phyloP scores from a whole-genome alignment of 495 filamentous ascomycete genomes.

The Xylaria acuta region DNA sequence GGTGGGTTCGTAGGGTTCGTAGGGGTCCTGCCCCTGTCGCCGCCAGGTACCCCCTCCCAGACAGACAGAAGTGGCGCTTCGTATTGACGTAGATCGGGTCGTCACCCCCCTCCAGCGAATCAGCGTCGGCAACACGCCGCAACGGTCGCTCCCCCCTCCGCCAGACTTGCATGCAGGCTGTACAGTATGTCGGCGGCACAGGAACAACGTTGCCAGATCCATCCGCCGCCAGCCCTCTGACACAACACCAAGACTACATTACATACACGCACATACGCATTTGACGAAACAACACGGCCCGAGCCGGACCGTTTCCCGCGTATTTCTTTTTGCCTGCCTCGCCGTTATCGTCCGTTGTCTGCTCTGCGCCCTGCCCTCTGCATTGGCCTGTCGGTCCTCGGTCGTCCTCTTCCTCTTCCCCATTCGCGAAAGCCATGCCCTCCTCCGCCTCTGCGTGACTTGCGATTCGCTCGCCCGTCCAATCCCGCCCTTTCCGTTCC shows the following conservation, averaged over 20 bases:
- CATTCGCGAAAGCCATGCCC: constrained; percentile 24
- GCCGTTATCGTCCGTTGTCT: neutral
- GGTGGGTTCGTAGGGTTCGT: neutral
- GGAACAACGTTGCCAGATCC: neutral
- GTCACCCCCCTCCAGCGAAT: constrained; percentile 10
- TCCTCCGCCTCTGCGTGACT: constrained; percentile 16
- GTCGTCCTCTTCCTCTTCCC: neutral
- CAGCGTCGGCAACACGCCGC: neutral
- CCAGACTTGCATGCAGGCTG: constrained; percentile 2
- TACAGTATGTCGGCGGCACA: neutral
- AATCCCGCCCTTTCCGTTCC: neutral
- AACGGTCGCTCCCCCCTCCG: constrained; percentile 14
- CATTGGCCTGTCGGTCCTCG: neutral
- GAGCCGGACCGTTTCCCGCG: constrained; percentile 7
- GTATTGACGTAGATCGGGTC: constrained; percentile 3
- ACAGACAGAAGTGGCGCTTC: constrained; percentile 7
- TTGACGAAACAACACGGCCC: neutral
- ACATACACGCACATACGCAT: neutral
- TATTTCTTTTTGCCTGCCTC: constrained; percentile 12
- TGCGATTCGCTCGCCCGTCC: constrained; percentile 27
- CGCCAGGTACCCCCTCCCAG: no score
- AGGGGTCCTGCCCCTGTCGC: constrained; percentile 1
- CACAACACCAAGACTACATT: neutral
- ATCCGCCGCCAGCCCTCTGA: neutral
- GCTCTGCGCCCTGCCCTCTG: neutral